Base-by-base conservation (phyloP, 495 filamentous ascomycete genomes). In the Rhypophila decipiens region DNA sequence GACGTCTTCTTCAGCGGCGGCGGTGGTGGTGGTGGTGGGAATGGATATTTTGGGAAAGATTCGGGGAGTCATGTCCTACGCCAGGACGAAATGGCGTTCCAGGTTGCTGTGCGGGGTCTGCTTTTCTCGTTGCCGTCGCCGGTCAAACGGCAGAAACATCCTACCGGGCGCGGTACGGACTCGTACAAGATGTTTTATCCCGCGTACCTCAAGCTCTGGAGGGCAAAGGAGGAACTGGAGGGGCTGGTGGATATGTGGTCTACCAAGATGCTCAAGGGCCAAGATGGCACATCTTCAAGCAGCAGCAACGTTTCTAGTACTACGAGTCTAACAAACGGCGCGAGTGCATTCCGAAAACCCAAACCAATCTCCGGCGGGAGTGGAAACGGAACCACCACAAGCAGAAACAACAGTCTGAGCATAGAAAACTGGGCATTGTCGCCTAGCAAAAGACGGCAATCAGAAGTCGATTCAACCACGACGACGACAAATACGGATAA, bases 11-110 rank as follows among this genome's bases (percentile, higher is more conserved):
- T 80, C 49, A 69, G 70, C 22, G 69, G 69, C 2, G 64, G 57
- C 3, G 66, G 68, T 35, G 67, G 66, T 0, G 60, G 60, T 3
- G 67, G 72, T 4, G 63, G 52, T 51, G 58, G 62, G 1, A 69
- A 73, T 12, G 68, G 72, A 11, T 72, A 73, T 41, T 52, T 64
- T 21, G 63, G 72, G 36, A 66, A 65, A 47, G 71, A 77, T 56
- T 66, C 79, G 7, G 79, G 79, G 5, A 74, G 82, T 15, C 90
- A 96, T 50, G 69, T 76, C 24, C 64, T 97, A 2, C 82, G 91
- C 20, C 90, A 95, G 62, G 88, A 95, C 41, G 93, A 99, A 55
- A 87, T 96, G 45, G 79, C 83, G 27, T 96, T 95, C 53, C 90
- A 97, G 47, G 77, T 88, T 39, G 88, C 87, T 20, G 84, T 90